Base-by-base conservation (phyloP, 768 basidiomycete species). In the Podaxis pistillaris region DNA sequence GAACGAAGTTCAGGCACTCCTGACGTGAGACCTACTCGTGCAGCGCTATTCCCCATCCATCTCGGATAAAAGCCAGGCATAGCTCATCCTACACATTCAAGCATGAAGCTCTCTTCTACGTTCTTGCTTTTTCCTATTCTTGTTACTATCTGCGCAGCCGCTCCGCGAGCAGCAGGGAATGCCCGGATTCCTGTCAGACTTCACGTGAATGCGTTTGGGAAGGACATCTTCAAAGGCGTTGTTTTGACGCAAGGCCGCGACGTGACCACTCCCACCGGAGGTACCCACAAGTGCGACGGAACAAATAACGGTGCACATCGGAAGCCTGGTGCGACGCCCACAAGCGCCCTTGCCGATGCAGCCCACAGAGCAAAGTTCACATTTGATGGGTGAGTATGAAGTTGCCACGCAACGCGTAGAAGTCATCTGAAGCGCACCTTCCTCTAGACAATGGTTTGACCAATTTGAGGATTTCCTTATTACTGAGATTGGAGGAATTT, bases 391-490 rank as follows among this genome's bases (percentile, higher is more conserved):
- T 79, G 54, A 41, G 70, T 67, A 4, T 19, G 19, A 24, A 47
- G 3, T 9, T 50, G 41, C n/a, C 54, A 36, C 22, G 28, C 17
- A 13, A 60, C 4, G 4, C 6, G 9, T 9, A 40, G n/a, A 8
- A 6, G 26, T 13, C 1, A 9, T 56, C 17, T 24, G 13, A 54
- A 44, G 19, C 49, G 12, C 17, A 1, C 44, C n/a, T 17, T 52
- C 56, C 9, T 12, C 1, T 46, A 79, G 79, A 19, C 71, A 72
- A 3, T 79, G 72, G 63, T 69, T 61, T 54, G 28, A 70, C 1
- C 60, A 75, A 38, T 80, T 77, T 51, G 79, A 81, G 65, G 81
- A 81, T 68, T 79, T 73, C 63, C 72, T 80, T 65, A 75, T 82
- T 65, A 76, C 75, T 15, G 65, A 69, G 38, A 81, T 81, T 56